Evolutionary conservation across 129 eudicot genomes (phyloP), one percentile per base, ranked within the genome.

Genomic region (Heracleum sosnowskyi): DNA sequence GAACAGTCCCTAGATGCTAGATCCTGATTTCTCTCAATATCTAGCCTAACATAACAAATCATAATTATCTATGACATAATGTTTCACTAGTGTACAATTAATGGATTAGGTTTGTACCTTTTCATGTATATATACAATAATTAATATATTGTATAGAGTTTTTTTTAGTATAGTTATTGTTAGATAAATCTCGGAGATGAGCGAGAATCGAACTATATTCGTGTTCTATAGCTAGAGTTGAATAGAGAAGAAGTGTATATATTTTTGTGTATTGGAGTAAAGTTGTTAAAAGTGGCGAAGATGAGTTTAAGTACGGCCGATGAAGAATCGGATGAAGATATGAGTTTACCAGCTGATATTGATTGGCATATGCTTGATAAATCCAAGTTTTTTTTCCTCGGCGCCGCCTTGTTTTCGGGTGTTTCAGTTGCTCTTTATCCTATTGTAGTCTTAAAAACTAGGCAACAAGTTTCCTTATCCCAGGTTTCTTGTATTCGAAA

Each of bases 331-430:
- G 64, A 83, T 3, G 68, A 84, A 22, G 93, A 87, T 80, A 83
- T 91, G 39, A 91, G 85, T 76, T 47, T 87, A 49, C 97, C 97
- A n/a, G 90, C 91, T 8, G 98, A 93, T 72, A 88, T 93, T 72
- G 91, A 93, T 46, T 93, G 98, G 98, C 77, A 93, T 60, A 93
- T 89, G 98, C 84, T 93, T 53, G 93, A 93, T 74, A 93, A 93
- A 77, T 89, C 93, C 3, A 93, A 93, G 87, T 89, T 93, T 53
- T 94, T 91, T 84, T 34, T 94, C 79, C 87, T 91, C n/a, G 98
- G 98, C 1, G 97, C 97, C 4, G 97, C 93, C 15, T 75, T 94
- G 17, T 94, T 94, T 69, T 91, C 98, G 9, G 93, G 98, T 41
- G 93, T 94, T 11, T 91, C 98, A 0, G 86, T 91, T 20, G 74